Evolutionary conservation across 1,139 yeast species (phyloP), one percentile per base, ranked within the genome.

Genomic region (Arxiozyma telluris): DNA sequence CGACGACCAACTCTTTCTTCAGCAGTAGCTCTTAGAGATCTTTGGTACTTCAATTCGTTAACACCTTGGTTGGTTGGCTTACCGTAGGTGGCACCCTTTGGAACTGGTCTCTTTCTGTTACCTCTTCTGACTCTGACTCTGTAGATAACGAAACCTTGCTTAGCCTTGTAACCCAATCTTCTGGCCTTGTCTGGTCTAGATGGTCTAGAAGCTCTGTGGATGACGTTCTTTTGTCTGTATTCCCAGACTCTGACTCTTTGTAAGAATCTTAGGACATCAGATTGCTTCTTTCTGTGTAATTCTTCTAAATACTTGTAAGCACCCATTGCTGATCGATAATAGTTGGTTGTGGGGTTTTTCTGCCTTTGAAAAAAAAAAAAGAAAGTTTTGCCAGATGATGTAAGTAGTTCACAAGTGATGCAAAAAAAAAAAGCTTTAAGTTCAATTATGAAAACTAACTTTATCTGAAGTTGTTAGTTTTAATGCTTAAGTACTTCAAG

Each of bases 51-150:
- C 82, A 93, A 88, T 79, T 93, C 97, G 84, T 84, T 84, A 70
- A 93, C 94, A 88, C 98, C 98, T 83, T 89, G 96, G 96, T 93
- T 93, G 83, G 98, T 93, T 85, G 98, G 98, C 87, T 93, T 93
- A 88, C 98, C 98, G 86, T 91, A 91, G 76, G 98, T 93, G 73
- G 97, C 98, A 87, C 98, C 98, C 93, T 93, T 93, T 82, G 95
- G 91, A 73, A 87, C 98, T 73, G 97, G 98, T 83, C 96, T 89
- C 96, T 93, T 93, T 86, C 98, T 91, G 83, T 94, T 93, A 83
- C 98, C 98, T 82, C 98, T 89, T 84, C 98, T 90, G 72, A 93
- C 98, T 81, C 98, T 90, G 77, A 91, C 80, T 80, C 98, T 87
- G 96, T 80, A 93, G 83, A 93, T 83, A 67, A 88, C 97, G 76